phyloP scores from a whole-genome alignment of 305 asterid genomes.

The Solanum chacoense region DNA sequence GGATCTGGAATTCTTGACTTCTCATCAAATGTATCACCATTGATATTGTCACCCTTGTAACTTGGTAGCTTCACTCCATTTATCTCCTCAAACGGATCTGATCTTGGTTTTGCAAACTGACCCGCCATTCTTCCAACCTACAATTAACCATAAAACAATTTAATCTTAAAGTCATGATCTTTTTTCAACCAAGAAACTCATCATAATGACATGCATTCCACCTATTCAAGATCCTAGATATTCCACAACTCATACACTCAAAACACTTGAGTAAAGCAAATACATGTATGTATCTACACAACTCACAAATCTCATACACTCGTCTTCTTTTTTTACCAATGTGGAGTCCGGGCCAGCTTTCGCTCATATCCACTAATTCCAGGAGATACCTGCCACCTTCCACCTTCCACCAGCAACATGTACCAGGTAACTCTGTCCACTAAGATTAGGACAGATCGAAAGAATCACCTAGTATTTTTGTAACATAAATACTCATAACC shows the following conservation, averaged over 20 bases:
- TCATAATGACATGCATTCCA: background rate
- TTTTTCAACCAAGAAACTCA: background rate
- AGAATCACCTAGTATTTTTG: background rate
- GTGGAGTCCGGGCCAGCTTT: background rate
- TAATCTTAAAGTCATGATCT: background rate
- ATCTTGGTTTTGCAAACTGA: constrained; percentile 69
- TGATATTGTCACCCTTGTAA: constrained; percentile 71
- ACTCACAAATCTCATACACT: background rate
- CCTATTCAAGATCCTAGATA: background rate
- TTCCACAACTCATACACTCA: background rate
- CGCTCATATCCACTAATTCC: background rate
- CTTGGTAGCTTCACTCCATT: constrained; percentile 76
- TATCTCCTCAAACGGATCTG: constrained; percentile 42
- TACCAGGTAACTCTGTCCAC: background rate
- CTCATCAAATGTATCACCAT: constrained; percentile 51
- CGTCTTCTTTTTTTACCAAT: background rate
- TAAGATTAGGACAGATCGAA: background rate
- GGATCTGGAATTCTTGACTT: constrained; percentile 66
- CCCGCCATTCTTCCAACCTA: constrained; percentile 83
- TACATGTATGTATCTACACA: background rate
- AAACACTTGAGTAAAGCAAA: background rate
- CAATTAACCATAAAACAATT: background rate
- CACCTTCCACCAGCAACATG: background rate
- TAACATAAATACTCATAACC: background rate
- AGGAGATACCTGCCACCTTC: background rate